Conservation (phyloP, 805 yeast species). For the Metschnikowia colocasiae region DNA sequence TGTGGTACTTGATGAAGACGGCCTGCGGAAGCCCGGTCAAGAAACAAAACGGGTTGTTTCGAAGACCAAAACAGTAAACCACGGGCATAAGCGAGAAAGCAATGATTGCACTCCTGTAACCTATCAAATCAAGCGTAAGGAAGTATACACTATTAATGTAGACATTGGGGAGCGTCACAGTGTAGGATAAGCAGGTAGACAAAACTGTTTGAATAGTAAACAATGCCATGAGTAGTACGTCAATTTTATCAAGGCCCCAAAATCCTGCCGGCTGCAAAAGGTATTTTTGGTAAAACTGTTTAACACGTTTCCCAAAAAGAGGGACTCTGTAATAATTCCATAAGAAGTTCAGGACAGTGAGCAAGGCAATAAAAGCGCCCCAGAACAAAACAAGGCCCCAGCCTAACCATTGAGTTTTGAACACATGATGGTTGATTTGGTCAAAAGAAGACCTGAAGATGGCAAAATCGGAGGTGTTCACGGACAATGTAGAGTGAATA, state of each 20-base stretch:
- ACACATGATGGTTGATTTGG: slow-evolving; percentile 20
- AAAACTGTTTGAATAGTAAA: slow-evolving; percentile 13
- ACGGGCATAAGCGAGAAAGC: slow-evolving; percentile 20
- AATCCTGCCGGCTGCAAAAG: slow-evolving; percentile 8
- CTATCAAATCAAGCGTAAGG: slow-evolving; percentile 19
- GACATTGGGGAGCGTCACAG: slow-evolving; percentile 16
- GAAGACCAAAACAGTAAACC: slow-evolving; percentile 17
- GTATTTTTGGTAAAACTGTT: slow-evolving; percentile 13
- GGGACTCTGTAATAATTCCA: slow-evolving; percentile 13
- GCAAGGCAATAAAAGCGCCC: slow-evolving; percentile 13
- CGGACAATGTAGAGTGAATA: slow-evolving; percentile 13
- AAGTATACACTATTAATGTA: slow-evolving; percentile 14
- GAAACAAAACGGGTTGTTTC: slow-evolving; percentile 18
- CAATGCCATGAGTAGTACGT: slow-evolving; percentile 9
- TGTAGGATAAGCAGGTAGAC: slow-evolving; percentile 17
- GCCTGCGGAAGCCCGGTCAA: slow-evolving; percentile 18
- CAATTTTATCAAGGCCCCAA: slow-evolving; percentile 11
- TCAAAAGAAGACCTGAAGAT: slow-evolving; percentile 13
- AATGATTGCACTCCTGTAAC: slow-evolving; percentile 18
- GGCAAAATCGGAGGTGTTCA: slow-evolving; percentile 11
- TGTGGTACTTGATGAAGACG: slow-evolving; percentile 16
- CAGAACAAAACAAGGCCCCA: slow-evolving; percentile 20
- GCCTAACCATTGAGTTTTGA: slow-evolving; percentile 20
- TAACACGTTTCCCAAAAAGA: slow-evolving; percentile 7
- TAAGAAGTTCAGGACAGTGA: slow-evolving; percentile 12